A percentile compares a stretch with the other conserved stretches of the same genome.
phyloP scores from a whole-genome alignment of 208 protist genomes.

The Leishmania amazonensis region DNA sequence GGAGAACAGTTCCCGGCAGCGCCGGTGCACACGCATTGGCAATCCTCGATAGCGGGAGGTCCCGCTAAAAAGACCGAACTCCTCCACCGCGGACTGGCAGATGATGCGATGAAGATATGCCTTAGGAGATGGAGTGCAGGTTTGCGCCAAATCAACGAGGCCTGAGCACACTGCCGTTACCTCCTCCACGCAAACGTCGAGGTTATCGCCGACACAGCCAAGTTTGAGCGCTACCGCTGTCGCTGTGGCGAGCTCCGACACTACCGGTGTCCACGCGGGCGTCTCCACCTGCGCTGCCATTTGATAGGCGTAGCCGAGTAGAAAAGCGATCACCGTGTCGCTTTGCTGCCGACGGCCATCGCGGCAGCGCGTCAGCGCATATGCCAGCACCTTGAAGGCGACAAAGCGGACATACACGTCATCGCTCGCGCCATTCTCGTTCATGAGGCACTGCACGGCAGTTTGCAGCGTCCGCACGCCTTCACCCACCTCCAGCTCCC shows the following conservation, averaged over 20 bases:
- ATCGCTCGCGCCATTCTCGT: slow-evolving; percentile 17
- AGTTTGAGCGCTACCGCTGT: slow-evolving; percentile 75
- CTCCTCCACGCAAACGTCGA: slow-evolving; percentile 12
- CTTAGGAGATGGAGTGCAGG: slow-evolving; percentile 10
- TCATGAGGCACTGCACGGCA: slow-evolving; percentile 17
- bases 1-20: slow-evolving; percentile 51
- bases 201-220: slow-evolving; percentile 34
- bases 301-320: slow-evolving; percentile 45
- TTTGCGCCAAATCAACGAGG: slow-evolving; percentile 17
- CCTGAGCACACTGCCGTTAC: slow-evolving; percentile 20
- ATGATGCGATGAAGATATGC: slow-evolving; percentile 28
- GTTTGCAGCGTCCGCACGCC: slow-evolving; percentile 36
- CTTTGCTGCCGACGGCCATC: slow-evolving; percentile 26
- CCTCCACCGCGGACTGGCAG: slow-evolving; percentile 51
- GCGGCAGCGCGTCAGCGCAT: slow-evolving; percentile 47
- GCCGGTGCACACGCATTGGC: slow-evolving; percentile 56
- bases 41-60: slow-evolving; percentile 59
- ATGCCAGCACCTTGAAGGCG: slow-evolving; percentile 61
- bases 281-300: slow-evolving; percentile 27
- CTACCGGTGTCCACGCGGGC: slow-evolving; percentile 57
- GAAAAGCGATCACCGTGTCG: slow-evolving; percentile 36
- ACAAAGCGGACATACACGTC: slow-evolving; percentile 68
- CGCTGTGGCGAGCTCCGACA: slow-evolving; percentile 58
- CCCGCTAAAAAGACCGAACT: slow-evolving; percentile 76
- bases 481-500: slow-evolving; percentile 40